A percentile compares a stretch with the other conserved stretches of the same genome.
Conservation (phyloP, 495 filamentous ascomycete species). For the Penicillium canescens region DNA sequence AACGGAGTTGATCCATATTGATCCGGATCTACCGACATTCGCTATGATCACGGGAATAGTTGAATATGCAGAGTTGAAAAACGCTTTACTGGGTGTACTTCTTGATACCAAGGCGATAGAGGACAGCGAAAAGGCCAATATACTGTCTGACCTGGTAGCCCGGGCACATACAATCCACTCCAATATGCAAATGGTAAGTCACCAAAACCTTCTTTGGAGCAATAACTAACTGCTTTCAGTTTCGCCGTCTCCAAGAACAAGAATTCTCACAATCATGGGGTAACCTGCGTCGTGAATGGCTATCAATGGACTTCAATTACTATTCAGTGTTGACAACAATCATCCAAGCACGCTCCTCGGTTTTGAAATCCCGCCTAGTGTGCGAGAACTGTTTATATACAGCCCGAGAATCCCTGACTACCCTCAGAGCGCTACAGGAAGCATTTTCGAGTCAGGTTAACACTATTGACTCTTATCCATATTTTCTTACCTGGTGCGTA, state of each 20-base stretch:
- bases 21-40: conserved; percentile 23
- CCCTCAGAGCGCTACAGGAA: conserved; percentile 24
- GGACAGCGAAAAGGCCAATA: conserved; percentile 21
- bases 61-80: conserved; percentile 26
- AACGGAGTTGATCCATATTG: conserved; percentile 20
- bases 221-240: conserved; percentile 4
- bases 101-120: conserved; percentile 19
- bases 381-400: conserved; percentile 31
- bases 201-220: neutral
- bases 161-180: conserved; percentile 20
- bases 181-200: conserved; percentile 20
- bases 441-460: conserved; percentile 15
- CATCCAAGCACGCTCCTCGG: conserved; percentile 24
- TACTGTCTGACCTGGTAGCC: conserved; percentile 23
- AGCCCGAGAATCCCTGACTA: conserved; percentile 25
- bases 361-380: conserved; percentile 22
- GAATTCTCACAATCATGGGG: conserved; percentile 17
- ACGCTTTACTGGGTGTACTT: conserved; percentile 14
- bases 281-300: conserved; percentile 24
- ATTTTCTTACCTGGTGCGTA: conserved; percentile 32
- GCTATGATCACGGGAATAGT: conserved; percentile 25
- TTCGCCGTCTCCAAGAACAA: conserved; percentile 20
- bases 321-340: conserved; percentile 27
- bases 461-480: conserved; percentile 26
- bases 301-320: conserved; percentile 34